phyloP scores from a whole-genome alignment of 805 yeast genomes.

The Wickerhamomyces xylosicus region DNA sequence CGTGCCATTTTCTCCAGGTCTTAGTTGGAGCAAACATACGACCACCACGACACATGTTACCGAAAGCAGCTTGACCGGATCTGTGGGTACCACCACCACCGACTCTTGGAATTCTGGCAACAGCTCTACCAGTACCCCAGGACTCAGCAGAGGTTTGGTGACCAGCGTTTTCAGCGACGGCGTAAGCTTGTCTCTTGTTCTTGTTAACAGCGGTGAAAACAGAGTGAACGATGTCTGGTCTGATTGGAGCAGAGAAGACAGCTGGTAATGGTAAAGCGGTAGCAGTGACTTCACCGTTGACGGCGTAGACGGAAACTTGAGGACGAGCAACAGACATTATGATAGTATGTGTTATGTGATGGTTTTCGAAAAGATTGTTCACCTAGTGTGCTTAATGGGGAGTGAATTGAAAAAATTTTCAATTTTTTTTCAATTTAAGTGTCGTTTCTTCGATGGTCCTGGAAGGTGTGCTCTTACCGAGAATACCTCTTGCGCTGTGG shows the following conservation, averaged over 20 bases:
- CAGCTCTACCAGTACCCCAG: slow-evolving; percentile 99
- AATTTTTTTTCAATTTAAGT: background rate
- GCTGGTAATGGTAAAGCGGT: slow-evolving; percentile 91
- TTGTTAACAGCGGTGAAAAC: slow-evolving; percentile 98
- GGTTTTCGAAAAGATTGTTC: background rate
- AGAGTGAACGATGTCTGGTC: slow-evolving; percentile 98
- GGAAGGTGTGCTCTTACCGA: no score
- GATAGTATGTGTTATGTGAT: slow-evolving; percentile 10
- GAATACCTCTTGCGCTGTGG: no score
- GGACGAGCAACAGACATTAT: slow-evolving; percentile 69
- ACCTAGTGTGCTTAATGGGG: background rate
- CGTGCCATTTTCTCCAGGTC: slow-evolving; percentile 99
- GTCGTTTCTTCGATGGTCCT: no score
- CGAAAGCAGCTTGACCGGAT: slow-evolving; percentile 99
- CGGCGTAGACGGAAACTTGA: slow-evolving; percentile 90
- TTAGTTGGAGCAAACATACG: slow-evolving; percentile 99
- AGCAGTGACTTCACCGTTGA: slow-evolving; percentile 79
- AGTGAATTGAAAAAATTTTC: background rate
- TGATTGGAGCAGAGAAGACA: slow-evolving; percentile 98
- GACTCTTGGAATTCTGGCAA: slow-evolving; percentile 99
- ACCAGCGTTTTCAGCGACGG: slow-evolving; percentile 98
- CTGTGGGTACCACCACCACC: slow-evolving; percentile 99
- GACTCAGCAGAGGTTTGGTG: slow-evolving; percentile 99
- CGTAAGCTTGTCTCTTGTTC: slow-evolving; percentile 99
- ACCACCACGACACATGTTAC: slow-evolving; percentile 99